Percentiles rank a stretch among this genome's conserved stretches.
These are phyloP conservation scores for Annulohypoxylon moriforme DNA, from an alignment of 495 filamentous ascomycete species.

Conservation along the genomic window DNA sequence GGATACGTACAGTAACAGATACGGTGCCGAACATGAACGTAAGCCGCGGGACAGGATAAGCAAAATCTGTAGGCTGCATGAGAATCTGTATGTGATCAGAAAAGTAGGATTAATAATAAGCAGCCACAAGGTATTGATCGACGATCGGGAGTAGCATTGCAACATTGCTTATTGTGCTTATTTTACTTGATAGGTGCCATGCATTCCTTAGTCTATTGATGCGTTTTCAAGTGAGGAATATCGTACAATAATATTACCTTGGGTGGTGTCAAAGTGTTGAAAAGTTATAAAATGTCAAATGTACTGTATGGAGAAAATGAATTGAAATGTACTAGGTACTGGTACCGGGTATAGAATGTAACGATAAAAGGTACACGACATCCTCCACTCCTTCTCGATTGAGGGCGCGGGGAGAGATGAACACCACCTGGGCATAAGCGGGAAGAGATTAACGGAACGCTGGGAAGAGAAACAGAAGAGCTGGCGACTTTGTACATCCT, in stretches of 20 bases:
- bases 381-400: constrained; percentile 12
- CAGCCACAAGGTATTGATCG: constrained; percentile 12
- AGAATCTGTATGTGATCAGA: constrained; percentile 18
- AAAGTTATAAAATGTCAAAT: background rate
- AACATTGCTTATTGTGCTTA: background rate
- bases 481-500: constrained; percentile 14
- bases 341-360: constrained; percentile 13
- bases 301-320: background rate
- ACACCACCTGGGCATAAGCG: constrained; percentile 3
- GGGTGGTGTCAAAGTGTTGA: no score
- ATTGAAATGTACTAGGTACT: background rate
- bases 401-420: constrained; percentile 10
- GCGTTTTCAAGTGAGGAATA: background rate
- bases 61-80: constrained; percentile 5
- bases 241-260: background rate
- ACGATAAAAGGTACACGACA: constrained; percentile 19
- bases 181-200: background rate
- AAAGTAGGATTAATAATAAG: constrained; percentile 19
- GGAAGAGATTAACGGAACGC: constrained; percentile 18
- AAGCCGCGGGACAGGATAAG: background rate
- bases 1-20: constrained; percentile 11
- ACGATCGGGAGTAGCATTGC: background rate
- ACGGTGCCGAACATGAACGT: constrained; percentile 9
- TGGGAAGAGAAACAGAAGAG: constrained; percentile 4
- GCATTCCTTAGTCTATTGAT: background rate